These are phyloP conservation scores for Rhodotorula sphaerocarpa DNA, from an alignment of 768 basidiomycete species.

Conservation along the genomic window DNA sequence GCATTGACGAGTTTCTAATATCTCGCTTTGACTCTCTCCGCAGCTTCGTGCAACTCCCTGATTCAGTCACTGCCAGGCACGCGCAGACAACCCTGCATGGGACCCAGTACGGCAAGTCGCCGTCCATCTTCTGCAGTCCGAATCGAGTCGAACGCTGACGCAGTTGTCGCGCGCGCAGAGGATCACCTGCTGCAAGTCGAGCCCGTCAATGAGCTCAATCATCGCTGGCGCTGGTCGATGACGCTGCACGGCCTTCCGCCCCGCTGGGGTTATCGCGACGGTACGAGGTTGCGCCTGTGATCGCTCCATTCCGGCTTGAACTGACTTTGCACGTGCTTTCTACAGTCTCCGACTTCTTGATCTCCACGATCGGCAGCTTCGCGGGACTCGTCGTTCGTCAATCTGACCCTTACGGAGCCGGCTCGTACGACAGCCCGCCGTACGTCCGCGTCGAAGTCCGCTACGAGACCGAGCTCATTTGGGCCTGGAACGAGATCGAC, in stretches of 20 bases:
- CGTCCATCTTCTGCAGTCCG: not conserved
- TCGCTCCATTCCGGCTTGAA: not conserved
- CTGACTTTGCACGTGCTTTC: no score
- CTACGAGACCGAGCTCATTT: conserved; percentile 22
- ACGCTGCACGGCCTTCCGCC: conserved; percentile 9
- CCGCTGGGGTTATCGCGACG: conserved; percentile 16
- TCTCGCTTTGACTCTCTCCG: no score
- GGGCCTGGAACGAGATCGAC: conserved; percentile 14
- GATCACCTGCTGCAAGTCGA: conserved; percentile 27
- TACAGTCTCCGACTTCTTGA: conserved; percentile 25
- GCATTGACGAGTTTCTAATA: no score
- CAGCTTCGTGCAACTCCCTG: conserved; percentile 24
- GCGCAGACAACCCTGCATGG: not conserved
- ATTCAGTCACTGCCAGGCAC: not conserved
- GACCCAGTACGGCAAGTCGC: not conserved
- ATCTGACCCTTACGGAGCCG: not conserved
- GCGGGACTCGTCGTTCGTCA: conserved; percentile 15
- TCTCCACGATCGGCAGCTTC: conserved; percentile 26
- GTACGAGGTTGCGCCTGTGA: not conserved
- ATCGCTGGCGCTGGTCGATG: conserved; percentile 22
- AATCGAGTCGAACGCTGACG: not conserved
- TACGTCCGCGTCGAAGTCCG: conserved; percentile 18
- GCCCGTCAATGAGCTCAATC: conserved; percentile 23
- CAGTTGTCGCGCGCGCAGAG: not conserved
- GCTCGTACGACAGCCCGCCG: not conserved